Percentiles rank a stretch among this genome's conserved stretches.
Evolutionary conservation across 2,329 filamentous ascomycete species (phyloP).

Genomic region (Penicillium crustosum): DNA sequence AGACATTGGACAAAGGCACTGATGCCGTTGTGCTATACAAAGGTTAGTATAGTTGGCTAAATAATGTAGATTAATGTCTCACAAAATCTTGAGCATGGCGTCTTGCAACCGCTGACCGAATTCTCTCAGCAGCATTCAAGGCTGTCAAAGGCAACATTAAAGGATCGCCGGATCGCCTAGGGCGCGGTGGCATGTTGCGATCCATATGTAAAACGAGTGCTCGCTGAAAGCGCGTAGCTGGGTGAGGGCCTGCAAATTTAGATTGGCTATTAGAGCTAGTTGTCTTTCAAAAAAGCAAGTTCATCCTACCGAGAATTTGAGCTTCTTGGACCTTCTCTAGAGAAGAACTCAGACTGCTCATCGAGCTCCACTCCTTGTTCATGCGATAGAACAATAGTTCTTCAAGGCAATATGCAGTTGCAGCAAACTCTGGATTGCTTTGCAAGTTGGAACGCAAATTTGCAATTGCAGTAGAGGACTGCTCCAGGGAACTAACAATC

Average conservation of each 20-base stretch:
- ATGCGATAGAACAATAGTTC: conserved; percentile 7
- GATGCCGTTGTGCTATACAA: neutral
- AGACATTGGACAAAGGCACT: conserved; percentile 3
- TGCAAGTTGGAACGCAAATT: neutral
- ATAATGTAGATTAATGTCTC: neutral
- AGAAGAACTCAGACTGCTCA: conserved; percentile 1
- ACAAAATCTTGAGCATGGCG: conserved; percentile 1
- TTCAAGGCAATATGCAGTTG: conserved; percentile 4
- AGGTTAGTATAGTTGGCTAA: neutral
- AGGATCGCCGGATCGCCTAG: neutral
- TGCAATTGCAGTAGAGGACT: conserved; percentile 6
- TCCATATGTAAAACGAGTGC: neutral
- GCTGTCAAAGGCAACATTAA: neutral
- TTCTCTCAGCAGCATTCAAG: neutral
- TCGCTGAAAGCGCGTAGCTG: conserved; percentile 5
- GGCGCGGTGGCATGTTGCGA: neutral
- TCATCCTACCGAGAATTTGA: conserved; percentile 6
- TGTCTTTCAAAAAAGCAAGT: neutral
- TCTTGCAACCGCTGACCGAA: neutral
- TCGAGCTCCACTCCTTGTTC: conserved; percentile 1
- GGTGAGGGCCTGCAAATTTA: neutral
- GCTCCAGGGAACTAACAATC: conserved; percentile 7
- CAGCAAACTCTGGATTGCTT: neutral
- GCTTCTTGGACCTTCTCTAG: conserved; percentile 14
- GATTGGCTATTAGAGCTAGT: neutral